Base-by-base conservation (phyloP, 768 basidiomycete species). In the Podaxis carcinomalis region DNA sequence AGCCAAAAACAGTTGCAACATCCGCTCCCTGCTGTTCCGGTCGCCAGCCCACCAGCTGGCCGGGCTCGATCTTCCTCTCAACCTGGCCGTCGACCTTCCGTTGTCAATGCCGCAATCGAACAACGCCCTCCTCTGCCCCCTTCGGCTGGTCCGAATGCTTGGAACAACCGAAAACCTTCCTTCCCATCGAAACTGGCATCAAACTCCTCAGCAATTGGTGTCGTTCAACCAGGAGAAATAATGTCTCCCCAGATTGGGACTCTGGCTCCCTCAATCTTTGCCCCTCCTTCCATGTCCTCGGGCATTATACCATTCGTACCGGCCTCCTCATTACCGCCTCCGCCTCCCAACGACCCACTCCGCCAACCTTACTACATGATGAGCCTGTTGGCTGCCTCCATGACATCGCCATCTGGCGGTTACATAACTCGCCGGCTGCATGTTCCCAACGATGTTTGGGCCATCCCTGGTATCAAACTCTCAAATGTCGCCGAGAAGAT, bases 311-410 rank as follows among this genome's bases (percentile, higher is more conserved):
- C 86, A 83, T 66, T 77, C 89, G 89, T 89, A 2, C 93, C 92
- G 5, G 81, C 80, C 47, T 93, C 92, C 2, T 90, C 92, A 2
- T 79, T 92, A 39, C 93, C 92, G 5, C 85, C 89, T 1, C 72
- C 79, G 14, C 80, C 90, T 23, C 93, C 92, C 5, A 75, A 77
- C 4, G 90, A 93, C 66, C 79, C 88, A 23, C 76, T 92, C 52
- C 81, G 91, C 46, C 89, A 93, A 67, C 94, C 94, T 9, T 96
- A 95, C 69, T 89, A 94, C 70, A 83, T 96, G 83, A 95, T 96
- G 93, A 78, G 79, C 62, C 81, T 92, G 23, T 76, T 96, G 39
- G 80, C 86, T 62, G 83, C 78, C 55, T 93, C 93, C 27, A 95
- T 95, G 85, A 82, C 78, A 39, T 86, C 85, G 39, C 79, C 81